Conservation (phyloP, 257 asterid genomes). For the Dorcoceras hygrometricum region DNA sequence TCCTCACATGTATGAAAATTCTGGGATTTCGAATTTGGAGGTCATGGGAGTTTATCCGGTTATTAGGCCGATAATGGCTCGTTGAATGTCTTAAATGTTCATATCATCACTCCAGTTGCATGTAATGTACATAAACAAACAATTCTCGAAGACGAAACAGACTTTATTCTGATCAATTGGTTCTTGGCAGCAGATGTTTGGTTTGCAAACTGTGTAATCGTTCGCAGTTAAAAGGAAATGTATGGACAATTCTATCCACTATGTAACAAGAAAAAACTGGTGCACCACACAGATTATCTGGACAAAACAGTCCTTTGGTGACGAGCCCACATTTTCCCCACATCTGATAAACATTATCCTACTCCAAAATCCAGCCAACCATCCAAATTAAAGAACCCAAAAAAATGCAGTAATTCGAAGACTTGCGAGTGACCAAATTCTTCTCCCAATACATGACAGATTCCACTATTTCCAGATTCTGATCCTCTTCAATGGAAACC, state of each 20-base stretch:
- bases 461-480: slow-evolving; percentile 27
- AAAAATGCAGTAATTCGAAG: slow-evolving; percentile 1
- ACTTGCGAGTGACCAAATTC: slow-evolving; percentile 30
- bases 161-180: not conserved
- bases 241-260: not conserved
- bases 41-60: slow-evolving; percentile 45
- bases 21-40: slow-evolving; percentile 43
- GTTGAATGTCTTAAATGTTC: slow-evolving; percentile 27
- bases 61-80: slow-evolving; percentile 46
- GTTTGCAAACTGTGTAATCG: not conserved
- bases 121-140: slow-evolving; percentile 7
- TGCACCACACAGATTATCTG: not conserved
- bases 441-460: slow-evolving; percentile 26
- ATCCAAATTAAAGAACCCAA: slow-evolving; percentile 34
- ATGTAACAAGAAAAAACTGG: not conserved
- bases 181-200: not conserved
- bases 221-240: not conserved
- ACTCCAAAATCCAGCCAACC: slow-evolving; percentile 44
- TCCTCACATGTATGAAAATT: slow-evolving; percentile 36
- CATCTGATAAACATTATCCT: slow-evolving; percentile 41
- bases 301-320: slow-evolving; percentile 20
- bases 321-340: slow-evolving; percentile 18
- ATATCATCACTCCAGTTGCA: not conserved
- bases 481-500: slow-evolving; percentile 61
- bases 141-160: slow-evolving; percentile 2